Evolutionary conservation across 2,329 filamentous ascomycete species (phyloP).

Genomic region (Sordariomycetes sp.): DNA sequence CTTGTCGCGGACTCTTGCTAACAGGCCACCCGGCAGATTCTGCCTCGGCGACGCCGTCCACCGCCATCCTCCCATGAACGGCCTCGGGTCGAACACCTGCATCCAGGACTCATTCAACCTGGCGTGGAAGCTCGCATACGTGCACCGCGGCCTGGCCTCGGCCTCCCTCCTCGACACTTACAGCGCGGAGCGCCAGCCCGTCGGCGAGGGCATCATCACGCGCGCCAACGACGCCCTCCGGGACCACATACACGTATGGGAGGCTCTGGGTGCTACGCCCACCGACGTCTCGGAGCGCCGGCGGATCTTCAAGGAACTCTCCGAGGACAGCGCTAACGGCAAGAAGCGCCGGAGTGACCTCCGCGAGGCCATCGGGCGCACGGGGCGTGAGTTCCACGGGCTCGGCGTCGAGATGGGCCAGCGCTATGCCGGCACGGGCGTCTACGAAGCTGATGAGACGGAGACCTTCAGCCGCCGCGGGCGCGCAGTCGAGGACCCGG

Average conservation of each 20-base stretch:
- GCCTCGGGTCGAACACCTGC: constrained; percentile 47
- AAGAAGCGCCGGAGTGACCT: constrained; percentile 24
- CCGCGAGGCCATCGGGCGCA: constrained; percentile 27
- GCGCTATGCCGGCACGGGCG: constrained; percentile 32
- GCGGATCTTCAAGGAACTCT: constrained; percentile 27
- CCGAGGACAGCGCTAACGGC: constrained; percentile 23
- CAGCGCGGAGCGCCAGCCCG: constrained; percentile 34
- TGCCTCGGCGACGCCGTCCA: constrained; percentile 49
- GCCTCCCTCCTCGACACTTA: constrained; percentile 30
- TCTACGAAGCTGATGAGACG: constrained; percentile 32
- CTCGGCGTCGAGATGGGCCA: constrained; percentile 52
- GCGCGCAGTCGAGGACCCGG: constrained; percentile 21
- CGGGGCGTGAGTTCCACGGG: constrained; percentile 38
- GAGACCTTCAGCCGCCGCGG: constrained; percentile 9
- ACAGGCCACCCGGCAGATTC: constrained; percentile 20
- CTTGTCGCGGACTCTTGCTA: not conserved
- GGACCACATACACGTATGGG: constrained; percentile 35
- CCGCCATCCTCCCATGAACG: constrained; percentile 46
- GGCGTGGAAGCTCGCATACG: constrained; percentile 43
- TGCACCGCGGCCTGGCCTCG: constrained; percentile 18
- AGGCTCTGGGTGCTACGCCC: constrained; percentile 31
- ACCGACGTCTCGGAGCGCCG: constrained; percentile 25
- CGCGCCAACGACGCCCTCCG: constrained; percentile 47
- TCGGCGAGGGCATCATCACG: constrained; percentile 33
- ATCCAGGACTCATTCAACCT: constrained; percentile 46